Percentiles rank a stretch among this genome's conserved stretches.
Evolutionary conservation across 495 filamentous ascomycete genomes (phyloP).

Genomic region (Neurospora hispaniola): DNA sequence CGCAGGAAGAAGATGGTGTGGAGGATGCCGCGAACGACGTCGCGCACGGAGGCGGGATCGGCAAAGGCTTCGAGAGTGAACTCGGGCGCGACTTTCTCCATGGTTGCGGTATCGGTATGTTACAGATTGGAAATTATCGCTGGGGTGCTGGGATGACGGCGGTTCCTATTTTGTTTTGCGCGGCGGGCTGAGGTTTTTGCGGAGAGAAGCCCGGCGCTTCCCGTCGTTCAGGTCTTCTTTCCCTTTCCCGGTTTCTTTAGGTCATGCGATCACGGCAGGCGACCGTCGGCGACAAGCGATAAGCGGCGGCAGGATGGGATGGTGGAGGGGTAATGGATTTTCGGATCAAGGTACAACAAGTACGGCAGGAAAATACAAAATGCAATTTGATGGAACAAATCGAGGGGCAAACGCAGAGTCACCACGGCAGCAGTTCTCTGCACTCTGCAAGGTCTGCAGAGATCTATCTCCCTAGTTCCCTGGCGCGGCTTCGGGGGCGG

Average conservation of each 20-base stretch:
- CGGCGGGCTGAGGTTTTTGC: not conserved
- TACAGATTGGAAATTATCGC: not conserved
- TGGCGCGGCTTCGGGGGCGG: not conserved
- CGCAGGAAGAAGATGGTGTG: slow-evolving; percentile 99
- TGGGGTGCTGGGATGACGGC: not conserved
- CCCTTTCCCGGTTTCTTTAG: not conserved
- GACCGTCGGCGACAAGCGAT: not conserved
- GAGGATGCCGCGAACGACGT: slow-evolving; percentile 88
- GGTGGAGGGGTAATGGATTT: not conserved
- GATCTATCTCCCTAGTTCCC: not conserved
- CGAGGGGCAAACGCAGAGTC: not conserved
- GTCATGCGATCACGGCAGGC: not conserved
- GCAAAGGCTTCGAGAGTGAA: slow-evolving; percentile 79
- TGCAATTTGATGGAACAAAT: not conserved
- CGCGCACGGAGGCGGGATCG: slow-evolving; percentile 70
- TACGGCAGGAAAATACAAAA: not conserved
- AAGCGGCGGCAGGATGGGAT: not conserved
- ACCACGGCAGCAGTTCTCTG: not conserved
- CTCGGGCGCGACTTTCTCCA: slow-evolving; percentile 58
- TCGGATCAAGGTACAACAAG: not conserved
- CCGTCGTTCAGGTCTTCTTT: not conserved
- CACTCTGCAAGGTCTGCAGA: not conserved
- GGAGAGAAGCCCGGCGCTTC: not conserved
- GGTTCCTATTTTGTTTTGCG: not conserved
- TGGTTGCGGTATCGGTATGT: slow-evolving; percentile 13